Percentiles rank a stretch among this genome's conserved stretches.
phyloP scores from a whole-genome alignment of 257 asterid species.

The Orobanche coerulescens region DNA sequence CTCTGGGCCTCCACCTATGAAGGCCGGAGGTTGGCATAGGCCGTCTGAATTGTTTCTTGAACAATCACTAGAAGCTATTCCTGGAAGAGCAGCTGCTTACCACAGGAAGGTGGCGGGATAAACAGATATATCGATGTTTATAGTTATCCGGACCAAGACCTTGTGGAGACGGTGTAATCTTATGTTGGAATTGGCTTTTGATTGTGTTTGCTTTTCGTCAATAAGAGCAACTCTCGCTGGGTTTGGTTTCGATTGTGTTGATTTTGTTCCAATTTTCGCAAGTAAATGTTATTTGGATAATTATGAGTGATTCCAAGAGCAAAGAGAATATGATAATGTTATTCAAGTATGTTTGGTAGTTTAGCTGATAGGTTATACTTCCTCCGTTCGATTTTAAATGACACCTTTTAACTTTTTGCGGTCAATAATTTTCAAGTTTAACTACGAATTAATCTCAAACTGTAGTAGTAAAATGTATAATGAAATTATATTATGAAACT shows the following conservation, averaged over 20 bases:
- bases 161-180: too few species aligned
- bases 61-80: constrained; percentile 49
- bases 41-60: constrained; percentile 43
- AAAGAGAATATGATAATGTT: too few species aligned
- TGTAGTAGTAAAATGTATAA: too few species aligned
- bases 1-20: constrained; percentile 59
- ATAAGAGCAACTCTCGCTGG: not conserved
- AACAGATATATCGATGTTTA: not conserved
- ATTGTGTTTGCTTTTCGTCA: not conserved
- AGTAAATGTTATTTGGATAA: too few species aligned
- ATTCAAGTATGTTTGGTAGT: too few species aligned
- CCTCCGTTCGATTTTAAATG: too few species aligned
- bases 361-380: too few species aligned
- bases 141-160: not conserved
- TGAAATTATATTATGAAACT: too few species aligned
- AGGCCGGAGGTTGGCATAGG: constrained; percentile 94
- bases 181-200: not conserved
- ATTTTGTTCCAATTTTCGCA: not conserved
- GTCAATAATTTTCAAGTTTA: too few species aligned
- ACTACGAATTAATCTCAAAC: too few species aligned
- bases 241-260: not conserved
- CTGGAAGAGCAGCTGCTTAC: constrained; percentile 40
- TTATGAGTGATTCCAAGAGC: too few species aligned
- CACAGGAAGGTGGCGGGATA: constrained; percentile 75
- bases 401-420: too few species aligned